Base-by-base conservation (phyloP, 192 early-diverging fungal species). In the Coemansia sp. region DNA sequence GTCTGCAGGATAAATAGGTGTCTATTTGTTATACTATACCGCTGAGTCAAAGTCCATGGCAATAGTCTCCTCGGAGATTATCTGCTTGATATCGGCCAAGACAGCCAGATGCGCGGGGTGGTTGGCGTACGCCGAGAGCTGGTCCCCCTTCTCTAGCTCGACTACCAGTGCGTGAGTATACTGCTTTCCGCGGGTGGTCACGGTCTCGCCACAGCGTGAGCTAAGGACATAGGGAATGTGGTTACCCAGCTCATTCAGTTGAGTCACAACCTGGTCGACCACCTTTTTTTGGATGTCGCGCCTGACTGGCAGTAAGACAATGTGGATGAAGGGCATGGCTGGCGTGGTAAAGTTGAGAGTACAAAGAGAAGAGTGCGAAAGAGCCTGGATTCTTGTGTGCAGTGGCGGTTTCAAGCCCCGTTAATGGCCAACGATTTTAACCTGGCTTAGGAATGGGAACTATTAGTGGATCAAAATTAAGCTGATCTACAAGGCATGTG, bases 81-180 rank as follows among this genome's bases (percentile, higher is more conserved):
- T 71, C 64, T 60, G 28, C 38, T 64, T 64, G 56, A 76, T 71
- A 37, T 71, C 63, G 2, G 63, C 11, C 20, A 76, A 61, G 42
- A 68, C 75, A 13, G 64, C 65, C 57, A 65, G 69, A 38, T 76
- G 75, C 12, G 43, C 75, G 3, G 69, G 61, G 35, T 76, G 75
- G 52, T 53, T 43, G 56, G 62, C 63, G 33, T 69, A 75, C 6
- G 31, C 16, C 23, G 67, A 62, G 28, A 75, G 67, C 66, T 69
- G 66, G 12, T 59, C 61, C 16, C 36, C 39, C 13, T 52, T 58
- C 28, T 74, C 66, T 11, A 74, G 72, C 66, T 74, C 72, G 1
- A 68, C 72, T 42, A 74, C 42, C 16, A 74, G 62, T 18, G 68
- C 74, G 39, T 76, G 74, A 0, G 74, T 76, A 56, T 70, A 76